Base-by-base conservation (phyloP, 352 stramenopile species). In the Globisporangium iwayamae region DNA sequence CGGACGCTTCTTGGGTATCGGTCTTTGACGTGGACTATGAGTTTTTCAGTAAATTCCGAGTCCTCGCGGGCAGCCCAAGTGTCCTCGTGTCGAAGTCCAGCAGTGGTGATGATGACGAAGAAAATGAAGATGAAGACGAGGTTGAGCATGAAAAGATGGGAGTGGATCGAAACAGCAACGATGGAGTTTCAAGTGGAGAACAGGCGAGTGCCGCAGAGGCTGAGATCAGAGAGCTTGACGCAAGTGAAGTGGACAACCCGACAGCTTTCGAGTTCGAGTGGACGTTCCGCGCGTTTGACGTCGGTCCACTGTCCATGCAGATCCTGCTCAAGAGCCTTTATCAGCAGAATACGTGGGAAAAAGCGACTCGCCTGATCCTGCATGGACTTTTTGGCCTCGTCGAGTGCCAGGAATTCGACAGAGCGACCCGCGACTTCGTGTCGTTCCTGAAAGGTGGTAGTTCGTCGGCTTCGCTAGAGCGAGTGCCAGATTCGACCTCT, bases 231-330 rank as follows among this genome's bases (percentile, higher is more conserved):
- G 20, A 45, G 2, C 20, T 48, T 1, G 16, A 13, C 5, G 22
- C 18, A 3, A 43, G 43, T 6, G 36, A 34, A 30, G 38, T 70
- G 6, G 60, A 70, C 43, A 70, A 67, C n/a, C 58, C 50, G 2
- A 56, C 70, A 11, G 57, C 28, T 18, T 78, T 82, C 55, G 71
- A 75, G 32, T 60, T 79, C 14, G 81, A 90, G 28, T 92, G 83
- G 81, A 89, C 72, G 6, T 73, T 70, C 22, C 76, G 81, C 10
- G 75, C 75, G n/a, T 82, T 89, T 48, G 83, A 92, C 39, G 58
- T 92, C 28, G 83, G 83, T 1, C 78, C 83, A 2, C 63, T 65
- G 6, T 87, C 83, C 1, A 85, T 77, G 47, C 5, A 72, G 4
- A 30, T 70, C 2, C 67, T 92, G 20, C n/a, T 73, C 10, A 46